Evolutionary conservation across 805 yeast species (phyloP).

Genomic region (Vanderwaltozyma verrucispora): DNA sequence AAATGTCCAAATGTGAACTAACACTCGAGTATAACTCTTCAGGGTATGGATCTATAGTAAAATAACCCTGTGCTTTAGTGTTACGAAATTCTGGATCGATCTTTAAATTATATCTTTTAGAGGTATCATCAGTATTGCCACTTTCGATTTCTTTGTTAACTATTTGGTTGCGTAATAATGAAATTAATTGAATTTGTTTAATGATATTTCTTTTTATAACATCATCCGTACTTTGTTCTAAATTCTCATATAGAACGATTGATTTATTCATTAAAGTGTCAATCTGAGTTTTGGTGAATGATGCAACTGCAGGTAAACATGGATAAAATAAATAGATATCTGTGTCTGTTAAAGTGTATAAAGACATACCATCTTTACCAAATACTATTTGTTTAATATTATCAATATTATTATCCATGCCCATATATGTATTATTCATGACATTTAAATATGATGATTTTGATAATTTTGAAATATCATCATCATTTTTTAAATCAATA

Average conservation of each 20-base stretch:
- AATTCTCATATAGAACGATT: conserved; percentile 16
- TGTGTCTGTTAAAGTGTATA: conserved; percentile 45
- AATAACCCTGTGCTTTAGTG: conserved; percentile 41
- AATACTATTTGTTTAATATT: conserved; percentile 18
- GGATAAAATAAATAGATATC: conserved; percentile 56
- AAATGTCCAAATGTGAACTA: conserved; percentile 29
- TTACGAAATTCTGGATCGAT: conserved; percentile 9
- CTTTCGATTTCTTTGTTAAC: conserved; percentile 1
- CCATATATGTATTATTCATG: conserved; percentile 8
- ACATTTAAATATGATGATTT: conserved; percentile 4
- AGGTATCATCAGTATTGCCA: neutral
- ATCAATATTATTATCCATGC: conserved; percentile 14
- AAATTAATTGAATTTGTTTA: conserved; percentile 31
- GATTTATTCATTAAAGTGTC: conserved; percentile 22
- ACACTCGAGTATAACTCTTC: conserved; percentile 38
- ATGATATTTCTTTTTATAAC: conserved; percentile 19
- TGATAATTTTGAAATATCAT: neutral
- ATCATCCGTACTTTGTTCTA: conserved; percentile 7
- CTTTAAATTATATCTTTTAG: conserved; percentile 8
- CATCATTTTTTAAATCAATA: conserved; percentile 9
- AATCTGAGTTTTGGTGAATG: conserved; percentile 19
- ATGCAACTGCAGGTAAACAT: conserved; percentile 37
- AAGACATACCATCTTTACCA: conserved; percentile 37
- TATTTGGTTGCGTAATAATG: conserved; percentile 24
- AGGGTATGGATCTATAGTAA: conserved; percentile 45